Percentiles rank a stretch among this genome's conserved stretches.
These are phyloP conservation scores for Ustilago loliicola DNA, from an alignment of 1,284 basidiomycete species.

Conservation along the genomic window DNA sequence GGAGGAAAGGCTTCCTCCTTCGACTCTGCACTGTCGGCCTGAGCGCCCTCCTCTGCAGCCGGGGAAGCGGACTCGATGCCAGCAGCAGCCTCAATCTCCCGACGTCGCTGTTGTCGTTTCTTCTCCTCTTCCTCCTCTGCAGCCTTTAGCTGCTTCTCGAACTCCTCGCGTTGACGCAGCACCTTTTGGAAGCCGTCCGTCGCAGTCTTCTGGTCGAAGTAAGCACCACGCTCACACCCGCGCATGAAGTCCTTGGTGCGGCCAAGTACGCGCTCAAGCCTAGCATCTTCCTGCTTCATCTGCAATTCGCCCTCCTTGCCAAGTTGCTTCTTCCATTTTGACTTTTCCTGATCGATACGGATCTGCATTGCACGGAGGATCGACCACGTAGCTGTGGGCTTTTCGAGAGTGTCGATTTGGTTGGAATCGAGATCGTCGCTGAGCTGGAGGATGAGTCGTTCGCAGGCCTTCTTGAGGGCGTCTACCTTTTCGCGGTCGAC, in stretches of 20 bases:
- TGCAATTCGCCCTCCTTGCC: slow-evolving; percentile 37
- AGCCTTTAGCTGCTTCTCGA: slow-evolving; percentile 52
- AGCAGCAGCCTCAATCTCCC: slow-evolving; percentile 72
- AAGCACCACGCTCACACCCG: slow-evolving; percentile 58
- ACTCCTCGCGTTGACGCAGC: slow-evolving; percentile 55
- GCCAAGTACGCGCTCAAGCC: slow-evolving; percentile 39
- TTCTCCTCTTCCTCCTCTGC: slow-evolving; percentile 37
- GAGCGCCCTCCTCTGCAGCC: neutral
- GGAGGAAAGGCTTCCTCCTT: neutral
- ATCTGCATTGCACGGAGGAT: slow-evolving; percentile 55
- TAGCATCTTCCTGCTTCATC: slow-evolving; percentile 39
- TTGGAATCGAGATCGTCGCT: slow-evolving; percentile 45
- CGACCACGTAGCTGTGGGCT: slow-evolving; percentile 59
- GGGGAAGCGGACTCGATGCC: slow-evolving; percentile 15
- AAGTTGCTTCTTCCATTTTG: slow-evolving; percentile 55
- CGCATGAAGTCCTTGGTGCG: slow-evolving; percentile 59
- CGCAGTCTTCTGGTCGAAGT: slow-evolving; percentile 56
- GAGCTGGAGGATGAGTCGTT: slow-evolving; percentile 30
- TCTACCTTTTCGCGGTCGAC: slow-evolving; percentile 35
- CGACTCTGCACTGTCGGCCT: neutral
- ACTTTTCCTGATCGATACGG: slow-evolving; percentile 61
- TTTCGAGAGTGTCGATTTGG: slow-evolving; percentile 60
- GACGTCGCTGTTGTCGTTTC: slow-evolving; percentile 72
- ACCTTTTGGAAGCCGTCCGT: slow-evolving; percentile 56
- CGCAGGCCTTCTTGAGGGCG: slow-evolving; percentile 24